Conservation (phyloP, 2,329 filamentous ascomycete species). For the Aspergillus tamarii region DNA sequence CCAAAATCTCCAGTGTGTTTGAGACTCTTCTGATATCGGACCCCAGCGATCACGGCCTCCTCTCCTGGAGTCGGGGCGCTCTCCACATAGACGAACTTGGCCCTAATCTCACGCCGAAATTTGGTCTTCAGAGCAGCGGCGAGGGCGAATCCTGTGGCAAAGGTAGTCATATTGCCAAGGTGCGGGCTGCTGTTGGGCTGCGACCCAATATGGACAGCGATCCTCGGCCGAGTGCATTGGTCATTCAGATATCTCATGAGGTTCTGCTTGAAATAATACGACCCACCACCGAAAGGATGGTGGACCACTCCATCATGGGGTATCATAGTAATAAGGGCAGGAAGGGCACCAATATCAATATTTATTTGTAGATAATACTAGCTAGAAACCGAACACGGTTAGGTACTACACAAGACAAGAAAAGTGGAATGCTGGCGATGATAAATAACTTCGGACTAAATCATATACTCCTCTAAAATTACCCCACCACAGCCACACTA, state of each 20-base stretch:
- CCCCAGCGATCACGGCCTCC: constrained; percentile 8
- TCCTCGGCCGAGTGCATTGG: constrained; percentile 11
- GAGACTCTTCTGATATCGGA: constrained; percentile 19
- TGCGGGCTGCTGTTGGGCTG: constrained; percentile 23
- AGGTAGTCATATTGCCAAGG: constrained; percentile 19
- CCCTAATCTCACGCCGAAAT: constrained; percentile 7
- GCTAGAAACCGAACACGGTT: too few relatives aligned
- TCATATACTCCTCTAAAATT: too few relatives aligned
- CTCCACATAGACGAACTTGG: constrained; percentile 18
- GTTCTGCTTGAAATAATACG: constrained; percentile 19
- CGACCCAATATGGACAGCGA: constrained; percentile 16
- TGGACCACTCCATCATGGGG: constrained; percentile 10
- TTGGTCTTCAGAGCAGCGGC: constrained; percentile 1
- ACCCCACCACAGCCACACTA: too few relatives aligned
- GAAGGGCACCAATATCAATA: too few relatives aligned
- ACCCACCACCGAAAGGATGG: constrained; percentile 18
- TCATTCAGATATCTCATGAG: constrained; percentile 14
- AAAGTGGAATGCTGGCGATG: too few relatives aligned
- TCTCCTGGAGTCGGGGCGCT: constrained; percentile 16
- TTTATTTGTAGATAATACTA: too few relatives aligned
- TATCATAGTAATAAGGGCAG: not conserved
- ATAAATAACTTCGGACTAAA: too few relatives aligned
- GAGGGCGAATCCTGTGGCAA: constrained; percentile 13
- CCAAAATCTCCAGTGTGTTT: constrained; percentile 4
- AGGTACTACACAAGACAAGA: too few relatives aligned